Evolutionary conservation across 2,329 filamentous ascomycete genomes (phyloP), one percentile per base, ranked within the genome.

Genomic region (Arachnopeziza araneosa): DNA sequence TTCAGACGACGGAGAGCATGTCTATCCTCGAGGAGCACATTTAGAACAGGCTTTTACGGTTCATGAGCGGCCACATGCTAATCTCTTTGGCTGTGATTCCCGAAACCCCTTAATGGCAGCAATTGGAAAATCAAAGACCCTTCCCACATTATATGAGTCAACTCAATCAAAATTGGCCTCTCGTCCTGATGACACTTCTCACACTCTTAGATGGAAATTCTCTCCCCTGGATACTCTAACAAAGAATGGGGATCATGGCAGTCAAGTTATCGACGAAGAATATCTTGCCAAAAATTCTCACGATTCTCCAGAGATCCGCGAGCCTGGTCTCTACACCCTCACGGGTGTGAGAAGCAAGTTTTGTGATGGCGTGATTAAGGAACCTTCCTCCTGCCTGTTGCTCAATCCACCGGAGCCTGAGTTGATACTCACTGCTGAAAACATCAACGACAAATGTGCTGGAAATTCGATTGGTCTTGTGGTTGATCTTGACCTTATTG

Each of bases 391-490:
- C n/a, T 98, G 93, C 73, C 80, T 96, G 60, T 78, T 99, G 57
- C 81, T 96, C 66, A 99, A 98, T 66, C 95, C 95, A 5, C 87
- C 95, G 0, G 88, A 96, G 75, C 95, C 95, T 10, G 85, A 88
- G 58, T 74, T 99, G 60, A 80, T 84, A 4, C 78, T 99, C 55
- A 83, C 82, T 32, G 81, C 86, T 7, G 89, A 96, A 67, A 88
- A 92, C 63, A 92, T 99, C 51, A 89, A 91, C 56, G 95, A 99
- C 74, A 96, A 96, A 72, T 99, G 95, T 73, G 93, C 93, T 44
- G 92, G 93, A 54, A 96, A 92, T 70, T 91, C 95, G 0, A 90
- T 99, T 63, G 95, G 95, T 50, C 82, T 99, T 58, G 84, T 89
- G 12, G 90, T 99, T 50, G 89, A 95, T 69, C 78, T 99, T 55